Evolutionary conservation across 2,329 filamentous ascomycete genomes (phyloP), one percentile per base, ranked within the genome.

Genomic region (Iodosphaeria phyllophila): DNA sequence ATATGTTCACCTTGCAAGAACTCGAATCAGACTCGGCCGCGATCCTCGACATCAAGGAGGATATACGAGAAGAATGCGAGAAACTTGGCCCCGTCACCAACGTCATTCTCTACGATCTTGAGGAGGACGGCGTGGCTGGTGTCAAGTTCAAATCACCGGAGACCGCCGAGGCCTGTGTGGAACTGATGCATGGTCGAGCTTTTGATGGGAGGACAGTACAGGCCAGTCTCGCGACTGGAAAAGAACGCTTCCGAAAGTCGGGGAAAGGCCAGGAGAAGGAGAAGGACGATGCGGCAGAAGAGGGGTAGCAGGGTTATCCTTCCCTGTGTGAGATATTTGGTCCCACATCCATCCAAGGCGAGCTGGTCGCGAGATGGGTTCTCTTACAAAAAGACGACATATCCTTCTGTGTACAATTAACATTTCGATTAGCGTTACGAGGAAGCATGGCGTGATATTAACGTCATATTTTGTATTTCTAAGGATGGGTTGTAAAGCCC

Each of bases 1-100:
- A 92, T 51, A 92, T 92, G 75, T 98, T 98, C 50, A 91, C 82
- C 2, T 59, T 86, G 20, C 46, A 74, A 32, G 80, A 92, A 52
- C 60, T 95, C 14, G 73, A 83, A 37, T 78, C 91, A 42, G 84
- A 95, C 40, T 71, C 78, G 2, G 71, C 72, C 1, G 78, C 76
- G 2, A 64, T 91, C 30, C 57, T 91, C 18, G 86, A 95, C 33
- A 92, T 95, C 53, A 91, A 91, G 44, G 77, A 92, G 46, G 89
- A 98, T 44, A 79, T 95, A 28, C 68, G 79, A 22, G 80, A 92
- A 25, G 84, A 92, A 50, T 92, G 82, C 46, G 62, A 68, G 29
- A 91, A 91, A 51, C 57, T 89, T 9, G 89, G 89, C 3, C 62
- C 74, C 13, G 80, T 95, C 18, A 92, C 83, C 16, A 93, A 91